A percentile compares a stretch with the other conserved stretches of the same genome.
phyloP scores from a whole-genome alignment of 1,284 basidiomycete species.

The Sporisorium sorghi region DNA sequence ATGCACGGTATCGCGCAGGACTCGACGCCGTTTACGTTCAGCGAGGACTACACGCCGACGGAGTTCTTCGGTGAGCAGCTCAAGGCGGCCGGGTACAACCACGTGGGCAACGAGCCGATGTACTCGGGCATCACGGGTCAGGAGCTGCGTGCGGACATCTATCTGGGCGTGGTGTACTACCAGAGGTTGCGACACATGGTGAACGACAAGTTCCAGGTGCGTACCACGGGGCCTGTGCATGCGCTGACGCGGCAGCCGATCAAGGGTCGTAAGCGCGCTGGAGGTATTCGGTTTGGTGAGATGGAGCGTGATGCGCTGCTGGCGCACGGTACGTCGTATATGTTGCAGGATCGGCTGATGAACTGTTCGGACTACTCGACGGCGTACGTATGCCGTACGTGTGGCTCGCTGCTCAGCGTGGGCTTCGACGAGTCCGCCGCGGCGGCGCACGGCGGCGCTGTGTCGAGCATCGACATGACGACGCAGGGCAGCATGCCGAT shows the following conservation, averaged over 20 bases:
- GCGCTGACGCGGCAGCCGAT: constrained; percentile 95
- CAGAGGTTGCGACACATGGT: constrained; percentile 99
- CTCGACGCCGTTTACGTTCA: constrained; percentile 84
- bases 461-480: constrained; percentile 43
- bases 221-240: constrained; percentile 97
- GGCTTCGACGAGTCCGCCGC: constrained; percentile 70
- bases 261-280: constrained; percentile 97
- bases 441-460: constrained; percentile 20
- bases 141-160: constrained; percentile 98
- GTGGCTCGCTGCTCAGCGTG: constrained; percentile 92
- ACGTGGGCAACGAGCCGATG: constrained; percentile 99
- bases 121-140: constrained; percentile 99
- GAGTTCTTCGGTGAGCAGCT: constrained; percentile 98
- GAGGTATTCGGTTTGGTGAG: constrained; percentile 99
- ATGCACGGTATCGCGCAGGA: constrained; percentile 99
- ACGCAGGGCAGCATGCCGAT: constrained; percentile 34
- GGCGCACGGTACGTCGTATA: constrained; percentile 97
- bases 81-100: constrained; percentile 93
- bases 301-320: constrained; percentile 99
- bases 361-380: constrained; percentile 99
- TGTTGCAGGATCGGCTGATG: constrained; percentile 98
- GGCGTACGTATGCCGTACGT: constrained; percentile 95
- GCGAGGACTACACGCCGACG: constrained; percentile 93
- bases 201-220: constrained; percentile 98
- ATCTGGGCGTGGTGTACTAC: constrained; percentile 97